A percentile compares a stretch with the other conserved stretches of the same genome.
phyloP scores from a whole-genome alignment of 2,329 filamentous ascomycete species.

The Fusarium albidum region DNA sequence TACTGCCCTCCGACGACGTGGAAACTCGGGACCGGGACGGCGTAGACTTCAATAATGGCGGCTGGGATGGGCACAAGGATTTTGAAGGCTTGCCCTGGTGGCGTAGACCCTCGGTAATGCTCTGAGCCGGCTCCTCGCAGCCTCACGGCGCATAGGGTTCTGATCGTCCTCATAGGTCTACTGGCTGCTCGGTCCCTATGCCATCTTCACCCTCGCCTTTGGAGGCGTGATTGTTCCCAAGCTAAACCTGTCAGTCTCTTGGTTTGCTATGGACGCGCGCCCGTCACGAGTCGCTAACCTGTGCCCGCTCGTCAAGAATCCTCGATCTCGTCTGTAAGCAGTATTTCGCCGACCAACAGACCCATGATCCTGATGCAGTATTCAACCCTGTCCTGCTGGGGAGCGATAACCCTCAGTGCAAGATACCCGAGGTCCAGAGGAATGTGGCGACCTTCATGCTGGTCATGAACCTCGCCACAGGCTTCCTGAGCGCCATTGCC shows the following conservation, averaged over 20 bases:
- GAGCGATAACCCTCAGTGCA: conserved; percentile 80
- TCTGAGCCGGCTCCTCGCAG: neutral
- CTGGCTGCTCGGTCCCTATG: conserved; percentile 84
- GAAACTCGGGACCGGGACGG: conserved; percentile 17
- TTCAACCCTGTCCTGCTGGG: conserved; percentile 73
- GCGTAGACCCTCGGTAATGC: conserved; percentile 67
- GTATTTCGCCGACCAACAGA: conserved; percentile 76
- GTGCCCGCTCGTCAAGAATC: conserved; percentile 58
- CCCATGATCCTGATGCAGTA: conserved; percentile 64
- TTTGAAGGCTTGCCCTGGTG: conserved; percentile 70
- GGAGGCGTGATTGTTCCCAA: conserved; percentile 87
- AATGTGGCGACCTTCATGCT: conserved; percentile 81
- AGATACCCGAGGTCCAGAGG: conserved; percentile 79
- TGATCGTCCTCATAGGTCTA: conserved; percentile 64
- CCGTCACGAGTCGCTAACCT: conserved; percentile 20
- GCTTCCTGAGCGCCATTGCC: conserved; percentile 79
- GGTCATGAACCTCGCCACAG: conserved; percentile 76
- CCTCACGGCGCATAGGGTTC: conserved; percentile 11
- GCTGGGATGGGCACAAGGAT: conserved; percentile 63
- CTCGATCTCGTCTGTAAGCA: conserved; percentile 83
- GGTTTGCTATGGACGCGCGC: neutral
- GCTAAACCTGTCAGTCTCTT: conserved; percentile 71
- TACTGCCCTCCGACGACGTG: conserved; percentile 46
- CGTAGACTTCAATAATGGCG: conserved; percentile 26
- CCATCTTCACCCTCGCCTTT: conserved; percentile 84